Evolutionary conservation across 139 green algal genomes (phyloP).

Genomic region (Chlorella sorokiniana): DNA sequence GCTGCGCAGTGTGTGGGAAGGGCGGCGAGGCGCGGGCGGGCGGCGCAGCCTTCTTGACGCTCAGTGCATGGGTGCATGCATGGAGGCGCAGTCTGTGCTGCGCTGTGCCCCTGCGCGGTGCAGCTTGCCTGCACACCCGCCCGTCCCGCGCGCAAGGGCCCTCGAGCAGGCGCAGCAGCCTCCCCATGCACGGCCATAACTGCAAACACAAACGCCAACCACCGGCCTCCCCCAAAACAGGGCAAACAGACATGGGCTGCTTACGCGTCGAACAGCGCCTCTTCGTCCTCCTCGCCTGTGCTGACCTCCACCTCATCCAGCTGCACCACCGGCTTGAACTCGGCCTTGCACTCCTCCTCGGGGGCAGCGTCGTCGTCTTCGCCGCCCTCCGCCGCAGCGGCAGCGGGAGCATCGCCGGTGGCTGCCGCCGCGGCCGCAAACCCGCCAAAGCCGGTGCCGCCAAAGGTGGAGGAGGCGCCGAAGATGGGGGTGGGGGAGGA

Average conservation of each 20-base stretch:
- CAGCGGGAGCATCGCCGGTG: constrained; percentile 31
- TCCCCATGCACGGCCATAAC: not conserved
- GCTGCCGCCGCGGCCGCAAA: constrained; percentile 53
- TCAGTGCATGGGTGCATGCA: too few species aligned
- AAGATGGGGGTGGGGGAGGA: constrained; percentile 63
- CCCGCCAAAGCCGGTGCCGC: constrained; percentile 74
- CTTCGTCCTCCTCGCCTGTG: constrained; percentile 96
- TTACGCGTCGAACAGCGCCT: constrained; percentile 85
- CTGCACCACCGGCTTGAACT: constrained; percentile 95
- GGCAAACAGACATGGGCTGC: too few species aligned
- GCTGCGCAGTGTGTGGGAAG: not conserved
- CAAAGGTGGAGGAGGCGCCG: constrained; percentile 64
- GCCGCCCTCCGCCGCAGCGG: constrained; percentile 51
- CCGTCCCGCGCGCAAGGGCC: too few species aligned
- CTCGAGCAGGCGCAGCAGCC: too few species aligned
- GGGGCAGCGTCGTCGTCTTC: constrained; percentile 56
- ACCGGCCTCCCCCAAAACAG: not conserved
- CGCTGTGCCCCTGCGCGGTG: too few species aligned
- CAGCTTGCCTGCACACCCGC: too few species aligned
- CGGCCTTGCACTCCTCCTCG: constrained; percentile 92
- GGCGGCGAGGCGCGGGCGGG: too few species aligned
- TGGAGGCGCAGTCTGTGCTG: too few species aligned
- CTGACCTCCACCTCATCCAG: constrained; percentile 93
- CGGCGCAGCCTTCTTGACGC: too few species aligned
- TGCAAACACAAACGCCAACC: not conserved